Percentiles rank a stretch among this genome's conserved stretches.
These are phyloP conservation scores for Aleurites moluccanus DNA, from an alignment of 441 rosid species.

Conservation along the genomic window DNA sequence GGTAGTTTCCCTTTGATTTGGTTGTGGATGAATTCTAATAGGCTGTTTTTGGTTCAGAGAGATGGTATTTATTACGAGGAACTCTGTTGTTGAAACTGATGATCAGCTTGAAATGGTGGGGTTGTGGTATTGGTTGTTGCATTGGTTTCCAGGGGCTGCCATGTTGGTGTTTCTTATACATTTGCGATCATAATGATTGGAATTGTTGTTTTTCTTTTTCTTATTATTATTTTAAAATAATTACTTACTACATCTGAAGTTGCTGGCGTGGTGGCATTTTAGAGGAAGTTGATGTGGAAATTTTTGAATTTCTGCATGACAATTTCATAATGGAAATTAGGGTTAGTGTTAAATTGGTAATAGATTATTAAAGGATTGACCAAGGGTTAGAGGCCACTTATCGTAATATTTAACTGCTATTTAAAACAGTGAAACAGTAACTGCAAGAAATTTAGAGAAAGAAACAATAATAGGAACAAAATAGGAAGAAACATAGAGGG, in stretches of 20 bases:
- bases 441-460: not conserved
- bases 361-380: not conserved
- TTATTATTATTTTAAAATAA: not conserved
- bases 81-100: not conserved
- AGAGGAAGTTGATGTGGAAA: constrained; percentile 4
- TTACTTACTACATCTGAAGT: not conserved
- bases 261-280: not conserved
- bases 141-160: not conserved
- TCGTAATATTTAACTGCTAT: not conserved
- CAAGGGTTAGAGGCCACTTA: not conserved
- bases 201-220: not conserved
- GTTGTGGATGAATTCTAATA: not conserved
- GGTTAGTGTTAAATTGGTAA: not conserved
- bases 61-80: not conserved
- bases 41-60: not conserved
- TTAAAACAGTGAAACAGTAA: not conserved
- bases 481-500: not conserved
- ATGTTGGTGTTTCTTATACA: not conserved
- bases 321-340: not conserved
- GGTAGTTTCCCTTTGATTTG: not conserved
- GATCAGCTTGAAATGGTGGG: constrained; percentile 1
- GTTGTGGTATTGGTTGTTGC: not conserved
- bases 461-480: not conserved
- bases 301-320: not conserved
- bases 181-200: not conserved